A percentile compares a stretch with the other conserved stretches of the same genome.
Evolutionary conservation across 2,329 filamentous ascomycete species (phyloP).

Genomic region (Trichoderma endophyticum): DNA sequence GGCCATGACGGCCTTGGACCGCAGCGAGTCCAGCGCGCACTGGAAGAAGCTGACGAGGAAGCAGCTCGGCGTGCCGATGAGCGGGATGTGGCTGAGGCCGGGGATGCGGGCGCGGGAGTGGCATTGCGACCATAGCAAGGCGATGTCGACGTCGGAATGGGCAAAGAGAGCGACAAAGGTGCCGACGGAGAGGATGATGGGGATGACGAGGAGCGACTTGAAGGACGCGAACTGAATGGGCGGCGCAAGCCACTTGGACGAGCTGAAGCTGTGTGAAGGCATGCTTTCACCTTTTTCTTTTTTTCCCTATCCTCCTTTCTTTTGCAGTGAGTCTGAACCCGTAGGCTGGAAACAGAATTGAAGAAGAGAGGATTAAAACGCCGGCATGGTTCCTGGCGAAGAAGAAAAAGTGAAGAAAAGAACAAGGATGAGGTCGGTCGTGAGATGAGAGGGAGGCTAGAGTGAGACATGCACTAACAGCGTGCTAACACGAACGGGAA

Average conservation of each 20-base stretch:
- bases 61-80: constrained; percentile 46
- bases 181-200: constrained; percentile 44
- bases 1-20: constrained; percentile 41
- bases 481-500: neutral
- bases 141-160: constrained; percentile 49
- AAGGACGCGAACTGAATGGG: constrained; percentile 53
- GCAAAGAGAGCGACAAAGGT: constrained; percentile 43
- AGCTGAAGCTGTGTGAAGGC: neutral
- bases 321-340: neutral
- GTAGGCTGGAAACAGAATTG: neutral
- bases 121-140: constrained; percentile 53
- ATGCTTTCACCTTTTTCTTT: neutral
- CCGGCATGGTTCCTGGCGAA: neutral
- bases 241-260: constrained; percentile 23
- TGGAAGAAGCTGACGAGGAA: constrained; percentile 51
- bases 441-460: neutral
- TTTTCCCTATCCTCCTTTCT: neutral
- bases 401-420: neutral
- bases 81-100: constrained; percentile 42
- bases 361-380: neutral
- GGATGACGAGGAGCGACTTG: constrained; percentile 49
- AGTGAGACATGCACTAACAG: neutral
- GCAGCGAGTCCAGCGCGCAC: constrained; percentile 40
- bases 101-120: constrained; percentile 46
- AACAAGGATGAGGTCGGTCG: neutral